These are phyloP conservation scores for Cicer cuneatum DNA, from an alignment of 306 rosid species.

Conservation along the genomic window DNA sequence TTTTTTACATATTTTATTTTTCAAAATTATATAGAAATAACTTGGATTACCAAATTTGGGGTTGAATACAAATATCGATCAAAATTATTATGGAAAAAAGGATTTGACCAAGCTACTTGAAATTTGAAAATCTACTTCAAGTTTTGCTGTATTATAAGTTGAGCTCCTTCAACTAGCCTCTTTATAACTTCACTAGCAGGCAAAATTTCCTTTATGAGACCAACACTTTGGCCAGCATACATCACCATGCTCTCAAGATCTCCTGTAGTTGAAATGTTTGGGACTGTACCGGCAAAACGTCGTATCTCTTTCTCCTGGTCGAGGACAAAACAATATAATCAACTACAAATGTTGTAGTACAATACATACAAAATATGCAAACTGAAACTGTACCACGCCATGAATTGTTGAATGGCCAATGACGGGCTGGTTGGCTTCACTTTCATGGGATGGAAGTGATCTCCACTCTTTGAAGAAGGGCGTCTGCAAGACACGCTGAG, in stretches of 20 bases:
- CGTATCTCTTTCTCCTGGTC: conserved; percentile 67
- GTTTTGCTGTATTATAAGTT: conserved; percentile 55
- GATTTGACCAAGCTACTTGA: neutral
- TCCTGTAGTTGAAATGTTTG: conserved; percentile 64
- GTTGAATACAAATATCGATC: too few relatives aligned
- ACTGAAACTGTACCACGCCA: conserved; percentile 64
- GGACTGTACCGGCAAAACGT: conserved; percentile 71
- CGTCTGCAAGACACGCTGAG: conserved; percentile 76
- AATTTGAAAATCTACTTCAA: conserved; percentile 39
- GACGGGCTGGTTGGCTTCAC: conserved; percentile 66
- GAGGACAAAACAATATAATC: conserved; percentile 1
- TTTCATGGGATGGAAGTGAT: conserved; percentile 66
- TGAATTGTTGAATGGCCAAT: conserved; percentile 71
- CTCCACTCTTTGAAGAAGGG: conserved; percentile 74
- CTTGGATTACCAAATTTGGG: too few relatives aligned
- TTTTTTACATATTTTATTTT: too few relatives aligned
- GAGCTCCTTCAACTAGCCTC: conserved; percentile 79
- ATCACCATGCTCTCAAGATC: conserved; percentile 85
- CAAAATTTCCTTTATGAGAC: conserved; percentile 71
- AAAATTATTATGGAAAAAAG: neutral
- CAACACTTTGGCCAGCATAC: conserved; percentile 86
- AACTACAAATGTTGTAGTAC: neutral
- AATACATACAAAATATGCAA: conserved; percentile 1
- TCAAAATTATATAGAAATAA: too few relatives aligned
- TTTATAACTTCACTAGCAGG: conserved; percentile 74